These are phyloP conservation scores for Mucor lusitanicus DNA, from an alignment of 371 early-diverging fungal genomes.

Conservation along the genomic window DNA sequence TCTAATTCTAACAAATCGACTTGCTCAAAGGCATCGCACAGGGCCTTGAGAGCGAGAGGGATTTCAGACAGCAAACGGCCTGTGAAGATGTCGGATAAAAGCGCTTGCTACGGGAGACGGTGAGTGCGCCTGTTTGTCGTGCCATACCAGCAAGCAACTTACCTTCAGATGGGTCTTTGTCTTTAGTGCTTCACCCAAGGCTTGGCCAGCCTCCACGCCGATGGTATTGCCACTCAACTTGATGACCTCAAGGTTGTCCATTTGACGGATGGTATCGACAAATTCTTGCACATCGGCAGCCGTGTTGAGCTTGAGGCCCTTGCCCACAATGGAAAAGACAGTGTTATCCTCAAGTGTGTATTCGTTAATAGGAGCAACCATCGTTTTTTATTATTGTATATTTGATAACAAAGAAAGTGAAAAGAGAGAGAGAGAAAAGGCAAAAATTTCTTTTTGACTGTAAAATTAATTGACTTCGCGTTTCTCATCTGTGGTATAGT, in stretches of 20 bases:
- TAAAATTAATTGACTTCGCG: background rate
- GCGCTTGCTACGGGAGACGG: slow-evolving; percentile 43
- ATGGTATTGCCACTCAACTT: slow-evolving; percentile 92
- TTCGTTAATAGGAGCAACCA: slow-evolving; percentile 45
- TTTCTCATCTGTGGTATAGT: background rate
- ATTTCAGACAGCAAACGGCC: slow-evolving; percentile 91
- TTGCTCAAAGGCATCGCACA: slow-evolving; percentile 84
- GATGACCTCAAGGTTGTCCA: slow-evolving; percentile 73
- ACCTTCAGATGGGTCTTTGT: slow-evolving; percentile 75
- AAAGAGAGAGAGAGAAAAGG: background rate
- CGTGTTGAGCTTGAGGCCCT: slow-evolving; percentile 80
- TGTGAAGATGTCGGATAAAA: slow-evolving; percentile 91
- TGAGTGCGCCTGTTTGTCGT: too few relatives aligned
- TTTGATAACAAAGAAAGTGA: background rate
- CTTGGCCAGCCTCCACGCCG: slow-evolving; percentile 90
- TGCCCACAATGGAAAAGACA: slow-evolving; percentile 65
- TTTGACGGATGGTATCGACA: slow-evolving; percentile 66
- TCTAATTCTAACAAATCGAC: slow-evolving; percentile 78
- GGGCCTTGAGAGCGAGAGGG: slow-evolving; percentile 77
- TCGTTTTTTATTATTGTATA: slow-evolving; percentile 12
- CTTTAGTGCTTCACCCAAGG: slow-evolving; percentile 77
- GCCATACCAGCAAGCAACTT: slow-evolving; percentile 13
- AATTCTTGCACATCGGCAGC: slow-evolving; percentile 80
- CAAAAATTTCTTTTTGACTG: background rate
- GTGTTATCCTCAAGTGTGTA: slow-evolving; percentile 46